Conservation (phyloP, 2,329 filamentous ascomycete genomes). For the Apiospora marii region DNA sequence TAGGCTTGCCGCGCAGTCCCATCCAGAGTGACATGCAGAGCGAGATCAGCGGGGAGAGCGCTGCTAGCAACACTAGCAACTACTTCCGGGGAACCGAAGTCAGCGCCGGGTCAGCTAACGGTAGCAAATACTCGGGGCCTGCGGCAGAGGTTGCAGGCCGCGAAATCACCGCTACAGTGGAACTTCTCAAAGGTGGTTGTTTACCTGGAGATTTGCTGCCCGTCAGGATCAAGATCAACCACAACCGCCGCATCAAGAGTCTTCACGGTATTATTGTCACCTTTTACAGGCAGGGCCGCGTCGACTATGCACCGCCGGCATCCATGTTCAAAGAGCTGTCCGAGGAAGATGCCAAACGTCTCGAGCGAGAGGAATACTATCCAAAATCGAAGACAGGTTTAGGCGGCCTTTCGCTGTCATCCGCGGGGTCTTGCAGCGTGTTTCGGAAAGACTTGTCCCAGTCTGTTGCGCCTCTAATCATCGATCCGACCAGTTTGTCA, state of each 20-base stretch:
- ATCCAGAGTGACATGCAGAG: conserved; percentile 66
- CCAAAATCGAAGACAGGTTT: conserved; percentile 87
- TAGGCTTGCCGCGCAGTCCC: conserved; percentile 50
- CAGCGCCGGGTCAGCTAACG: conserved; percentile 57
- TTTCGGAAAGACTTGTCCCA: conserved; percentile 96
- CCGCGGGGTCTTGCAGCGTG: conserved; percentile 86
- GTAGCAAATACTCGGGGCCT: conserved; percentile 57
- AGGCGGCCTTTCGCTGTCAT: conserved; percentile 85
- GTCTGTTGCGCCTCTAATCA: conserved; percentile 84
- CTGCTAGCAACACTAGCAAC: conserved; percentile 71
- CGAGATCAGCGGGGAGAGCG: conserved; percentile 75
- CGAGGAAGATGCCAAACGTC: conserved; percentile 70
- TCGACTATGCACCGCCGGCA: conserved; percentile 75
- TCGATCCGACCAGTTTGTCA: conserved; percentile 81
- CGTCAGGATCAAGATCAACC: conserved; percentile 82
- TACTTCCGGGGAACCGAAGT: conserved; percentile 54
- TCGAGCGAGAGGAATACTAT: conserved; percentile 84
- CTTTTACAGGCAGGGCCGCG: conserved; percentile 87
- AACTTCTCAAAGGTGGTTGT: conserved; percentile 83
- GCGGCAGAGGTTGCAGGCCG: conserved; percentile 63
- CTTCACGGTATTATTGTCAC: conserved; percentile 93
- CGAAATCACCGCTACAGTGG: conserved; percentile 86
- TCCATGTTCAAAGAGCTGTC: conserved; percentile 61
- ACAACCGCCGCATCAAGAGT: conserved; percentile 89
- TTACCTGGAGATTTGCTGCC: conserved; percentile 85